Percentiles rank a stretch among this genome's conserved stretches.
These are phyloP conservation scores for Tetrahymena thermophila DNA, from an alignment of 73 alveolate genomes.

Conservation along the genomic window DNA sequence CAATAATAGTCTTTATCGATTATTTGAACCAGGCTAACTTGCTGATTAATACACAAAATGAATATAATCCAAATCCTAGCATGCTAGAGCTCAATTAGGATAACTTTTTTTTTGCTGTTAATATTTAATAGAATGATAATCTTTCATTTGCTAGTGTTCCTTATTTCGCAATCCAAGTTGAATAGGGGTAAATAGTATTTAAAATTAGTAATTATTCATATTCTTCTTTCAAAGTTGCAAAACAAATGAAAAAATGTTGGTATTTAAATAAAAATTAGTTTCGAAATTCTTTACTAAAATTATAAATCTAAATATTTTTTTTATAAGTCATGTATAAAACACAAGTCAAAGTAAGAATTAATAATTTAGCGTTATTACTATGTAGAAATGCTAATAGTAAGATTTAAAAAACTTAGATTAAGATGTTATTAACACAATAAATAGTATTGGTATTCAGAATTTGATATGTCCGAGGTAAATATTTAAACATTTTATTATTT, in stretches of 20 bases:
- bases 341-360: not conserved
- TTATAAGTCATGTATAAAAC: not conserved
- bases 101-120: not conserved
- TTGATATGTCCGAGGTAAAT: not conserved
- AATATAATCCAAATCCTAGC: not conserved
- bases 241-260: no score
- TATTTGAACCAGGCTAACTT: not conserved
- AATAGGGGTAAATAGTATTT: not conserved
- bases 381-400: not conserved
- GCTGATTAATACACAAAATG: not conserved
- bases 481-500: no score
- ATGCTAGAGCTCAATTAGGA: not conserved
- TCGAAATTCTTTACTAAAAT: not conserved
- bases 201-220: not conserved
- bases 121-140: not conserved
- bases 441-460: not conserved
- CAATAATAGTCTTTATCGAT: not conserved
- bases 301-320: not conserved
- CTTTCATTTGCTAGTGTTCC: not conserved
- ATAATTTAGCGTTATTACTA: not conserved
- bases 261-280: no score
- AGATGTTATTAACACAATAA: not conserved
- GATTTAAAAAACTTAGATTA: not conserved
- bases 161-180: not conserved
- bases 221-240: not conserved